Percentiles rank a stretch among this genome's conserved stretches.
phyloP scores from a whole-genome alignment of 257 asterid species.

The Petunia secreta region DNA sequence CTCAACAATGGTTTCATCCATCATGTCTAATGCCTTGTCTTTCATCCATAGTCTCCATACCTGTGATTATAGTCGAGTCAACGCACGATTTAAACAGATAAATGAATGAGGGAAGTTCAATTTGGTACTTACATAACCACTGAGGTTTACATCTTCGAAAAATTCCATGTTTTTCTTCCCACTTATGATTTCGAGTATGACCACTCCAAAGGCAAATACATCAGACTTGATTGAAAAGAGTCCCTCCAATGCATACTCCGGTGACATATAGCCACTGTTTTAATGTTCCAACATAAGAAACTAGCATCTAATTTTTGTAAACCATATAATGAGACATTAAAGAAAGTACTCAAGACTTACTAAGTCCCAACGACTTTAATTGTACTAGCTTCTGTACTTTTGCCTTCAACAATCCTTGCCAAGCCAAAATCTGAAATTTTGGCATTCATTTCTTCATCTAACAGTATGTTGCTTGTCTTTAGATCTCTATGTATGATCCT shows the following conservation, averaged over 20 bases:
- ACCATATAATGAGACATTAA: slow-evolving; percentile 9
- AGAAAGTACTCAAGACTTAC: slow-evolving; percentile 26
- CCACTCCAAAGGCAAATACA: slow-evolving; percentile 40
- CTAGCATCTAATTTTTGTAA: background rate
- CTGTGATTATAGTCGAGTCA: slow-evolving; percentile 1
- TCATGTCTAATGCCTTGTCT: slow-evolving; percentile 29
- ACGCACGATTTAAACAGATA: too few species aligned
- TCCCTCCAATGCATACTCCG: slow-evolving; percentile 39
- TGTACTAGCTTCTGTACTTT: slow-evolving; percentile 22
- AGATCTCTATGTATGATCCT: slow-evolving; percentile 31
- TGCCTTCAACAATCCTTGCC: slow-evolving; percentile 31
- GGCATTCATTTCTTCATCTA: slow-evolving; percentile 30
- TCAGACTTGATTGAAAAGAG: slow-evolving; percentile 38
- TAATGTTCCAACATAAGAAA: background rate
- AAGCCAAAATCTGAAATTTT: slow-evolving; percentile 32
- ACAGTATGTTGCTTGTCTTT: slow-evolving; percentile 28
- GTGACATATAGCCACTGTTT: slow-evolving; percentile 41
- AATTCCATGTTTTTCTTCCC: slow-evolving; percentile 35
- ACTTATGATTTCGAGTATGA: slow-evolving; percentile 36
- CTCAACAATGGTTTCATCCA: slow-evolving; percentile 24
- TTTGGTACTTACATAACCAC: slow-evolving; percentile 34
- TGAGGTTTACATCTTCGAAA: slow-evolving; percentile 33
- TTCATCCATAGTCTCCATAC: slow-evolving; percentile 43
- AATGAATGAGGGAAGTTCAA: background rate
- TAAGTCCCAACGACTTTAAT: slow-evolving; percentile 27